phyloP scores from a whole-genome alignment of 176 grass and related monocot genomes.

The Dactylis glomerata region DNA sequence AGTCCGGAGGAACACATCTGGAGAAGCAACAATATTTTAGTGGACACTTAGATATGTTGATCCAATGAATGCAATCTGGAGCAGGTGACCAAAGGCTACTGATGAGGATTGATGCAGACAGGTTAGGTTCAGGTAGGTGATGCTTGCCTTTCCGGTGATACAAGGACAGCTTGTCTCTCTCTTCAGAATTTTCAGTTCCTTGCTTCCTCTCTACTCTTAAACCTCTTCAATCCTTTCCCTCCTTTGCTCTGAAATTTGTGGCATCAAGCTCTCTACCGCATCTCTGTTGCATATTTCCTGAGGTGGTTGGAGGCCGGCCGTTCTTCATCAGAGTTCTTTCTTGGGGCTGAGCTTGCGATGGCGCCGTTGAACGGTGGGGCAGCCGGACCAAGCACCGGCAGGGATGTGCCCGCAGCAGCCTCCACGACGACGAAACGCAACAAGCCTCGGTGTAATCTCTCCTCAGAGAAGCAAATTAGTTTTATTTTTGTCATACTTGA shows the following conservation, averaged over 20 bases:
- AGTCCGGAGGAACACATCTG: background rate
- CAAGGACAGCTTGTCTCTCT: slow-evolving; percentile 22
- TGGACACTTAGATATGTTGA: background rate
- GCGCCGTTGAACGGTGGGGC: background rate
- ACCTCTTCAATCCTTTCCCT: slow-evolving; percentile 20
- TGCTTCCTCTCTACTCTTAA: slow-evolving; percentile 46
- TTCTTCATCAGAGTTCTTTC: background rate
- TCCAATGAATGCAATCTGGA: background rate
- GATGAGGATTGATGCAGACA: background rate
- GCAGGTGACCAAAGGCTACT: slow-evolving; percentile 13
- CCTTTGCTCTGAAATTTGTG: background rate
- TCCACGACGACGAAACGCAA: slow-evolving; percentile 22
- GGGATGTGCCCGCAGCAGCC: background rate
- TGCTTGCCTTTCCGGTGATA: slow-evolving; percentile 43
- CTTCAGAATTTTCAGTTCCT: slow-evolving; percentile 31
- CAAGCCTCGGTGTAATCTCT: slow-evolving; percentile 45
- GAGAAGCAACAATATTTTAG: background rate
- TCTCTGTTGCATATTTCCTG: slow-evolving; percentile 12
- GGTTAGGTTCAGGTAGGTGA: slow-evolving; percentile 43
- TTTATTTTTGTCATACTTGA: slow-evolving; percentile 11
- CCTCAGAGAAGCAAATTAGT: background rate
- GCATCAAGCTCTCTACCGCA: background rate
- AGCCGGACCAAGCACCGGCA: background rate
- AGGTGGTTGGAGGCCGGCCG: background rate
- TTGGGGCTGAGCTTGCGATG: background rate